Base-by-base conservation (phyloP, 148 eudicot species). In the Arctostaphylos glauca region DNA sequence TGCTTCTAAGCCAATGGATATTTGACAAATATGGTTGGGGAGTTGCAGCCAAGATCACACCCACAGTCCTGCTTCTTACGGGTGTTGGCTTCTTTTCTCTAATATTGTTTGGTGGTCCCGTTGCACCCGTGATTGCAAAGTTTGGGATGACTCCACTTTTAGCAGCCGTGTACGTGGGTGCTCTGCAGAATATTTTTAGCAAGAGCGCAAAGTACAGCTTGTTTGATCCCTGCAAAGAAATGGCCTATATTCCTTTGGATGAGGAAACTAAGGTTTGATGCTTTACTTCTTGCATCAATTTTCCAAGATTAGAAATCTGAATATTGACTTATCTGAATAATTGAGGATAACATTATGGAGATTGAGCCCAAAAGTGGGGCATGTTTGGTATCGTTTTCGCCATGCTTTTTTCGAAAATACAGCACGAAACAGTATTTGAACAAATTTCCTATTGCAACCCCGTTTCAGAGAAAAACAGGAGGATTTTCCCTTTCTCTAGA, bases 191-290 rank as follows among this genome's bases (percentile, higher is more conserved):
- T 85, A 97, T 97, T 58, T 97, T 97, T 91, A 97, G 99, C 85
- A 97, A 97, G 91, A 97, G 99, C 85, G 99, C 99, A 0, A 97
- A 97, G 81, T 97, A 97, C 88, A 97, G 99, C 86, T 89, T 97
- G 79, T 97, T 97, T 83, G 99, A 97, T 84, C 98, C 99, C 56
- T 97, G 99, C 95, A 97, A 97, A 80, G 99, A 97, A 83, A 97
- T 97, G 99, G 99, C 99, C 5, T 97, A 94, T 84, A 97, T 94
- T 92, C 99, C 99, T 62, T 86, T 97, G 90, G 99, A 97, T 47
- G 99, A 97, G 85, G 99, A 97, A 80, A 97, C 99, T 64, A 97
- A 97, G 99, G 99, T 94, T 88, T 76, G 91, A 46, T 78, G 46
- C 50, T 79, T 44, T 4, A 80, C 49, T 67, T 2, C 31, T 48